phyloP scores from a whole-genome alignment of 179 eudicot genomes.

The Gypsophila paniculata region DNA sequence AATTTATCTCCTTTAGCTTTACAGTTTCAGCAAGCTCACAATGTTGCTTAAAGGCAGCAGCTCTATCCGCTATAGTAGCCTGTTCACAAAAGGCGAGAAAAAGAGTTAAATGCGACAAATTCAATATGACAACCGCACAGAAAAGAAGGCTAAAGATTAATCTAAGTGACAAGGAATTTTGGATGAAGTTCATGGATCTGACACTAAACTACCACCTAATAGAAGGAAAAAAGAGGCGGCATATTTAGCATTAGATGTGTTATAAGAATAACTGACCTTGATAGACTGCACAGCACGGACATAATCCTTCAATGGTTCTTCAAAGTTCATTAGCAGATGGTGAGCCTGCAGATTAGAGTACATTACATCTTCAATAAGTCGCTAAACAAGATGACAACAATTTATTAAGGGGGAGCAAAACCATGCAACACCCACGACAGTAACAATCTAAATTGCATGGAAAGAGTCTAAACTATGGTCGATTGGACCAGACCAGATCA shows the following conservation, averaged over 20 bases:
- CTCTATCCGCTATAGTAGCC: slow-evolving; percentile 91
- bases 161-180: neutral
- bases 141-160: neutral
- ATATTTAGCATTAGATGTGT: neutral
- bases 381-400: neutral
- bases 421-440: neutral
- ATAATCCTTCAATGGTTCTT: slow-evolving; percentile 96
- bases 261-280: slow-evolving; percentile 43
- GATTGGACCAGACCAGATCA: neutral
- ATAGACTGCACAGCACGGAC: slow-evolving; percentile 96
- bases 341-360: slow-evolving; percentile 51
- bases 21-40: slow-evolving; percentile 84
- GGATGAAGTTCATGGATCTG: neutral
- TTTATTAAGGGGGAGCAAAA: neutral
- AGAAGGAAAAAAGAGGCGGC: neutral
- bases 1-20: slow-evolving; percentile 85
- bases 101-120: neutral
- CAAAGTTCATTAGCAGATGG: slow-evolving; percentile 84
- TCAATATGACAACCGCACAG: neutral
- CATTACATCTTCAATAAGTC: neutral
- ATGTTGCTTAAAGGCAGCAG: slow-evolving; percentile 82
- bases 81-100: slow-evolving; percentile 33
- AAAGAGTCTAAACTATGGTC: neutral
- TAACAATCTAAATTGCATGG: neutral
- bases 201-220: neutral